Base-by-base conservation (phyloP, 1,139 yeast genomes). In the Pichia sp. region DNA sequence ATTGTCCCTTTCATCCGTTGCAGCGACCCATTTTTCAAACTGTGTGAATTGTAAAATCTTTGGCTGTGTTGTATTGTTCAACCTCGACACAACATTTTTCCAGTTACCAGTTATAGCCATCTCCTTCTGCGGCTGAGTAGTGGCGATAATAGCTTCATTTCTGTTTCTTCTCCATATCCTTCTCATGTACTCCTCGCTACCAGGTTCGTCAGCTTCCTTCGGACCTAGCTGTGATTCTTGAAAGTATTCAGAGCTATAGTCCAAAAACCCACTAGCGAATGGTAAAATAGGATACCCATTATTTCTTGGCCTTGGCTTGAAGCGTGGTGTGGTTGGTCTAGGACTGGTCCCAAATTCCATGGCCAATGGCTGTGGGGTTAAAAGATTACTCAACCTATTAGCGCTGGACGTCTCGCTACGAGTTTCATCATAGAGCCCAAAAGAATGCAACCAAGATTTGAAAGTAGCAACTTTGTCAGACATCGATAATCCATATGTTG, bases 201-300 rank as follows among this genome's bases (percentile, higher is more conserved):
- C 99, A 0, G 97, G 96, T 67, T 92, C 97, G 63, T 93, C 98
- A 20, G 84, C 75, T 64, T 93, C 98, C 56, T 83, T 81, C 60
- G 83, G 84, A 17, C 90, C 84, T 87, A 93, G 87, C 67, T 93
- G 98, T 0, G 99, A 98, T 66, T 92, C 98, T 66, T 92, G 97
- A 72, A 92, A 93, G 67, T 91, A 92, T 67, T 93, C 99, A 60
- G 88, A 77, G 64, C 93, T 83, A 75, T 91, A 93, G 55, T 89
- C 96, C 61, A 92, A 84, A 67, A 93, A 92, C 4, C 85, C 85
- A 24, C 95, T 86, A 16, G 77, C 76, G 29, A 85, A 71, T 0
- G 96, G 92, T 9, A 85, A 65, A n/a, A 70, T 71, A 2, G 84
- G 79, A 43, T 69, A 67, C 3, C 73, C 67, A 33, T 61, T 55